These are phyloP conservation scores for Clavariopsis aquatica DNA, from an alignment of 495 filamentous ascomycete genomes.

Conservation along the genomic window DNA sequence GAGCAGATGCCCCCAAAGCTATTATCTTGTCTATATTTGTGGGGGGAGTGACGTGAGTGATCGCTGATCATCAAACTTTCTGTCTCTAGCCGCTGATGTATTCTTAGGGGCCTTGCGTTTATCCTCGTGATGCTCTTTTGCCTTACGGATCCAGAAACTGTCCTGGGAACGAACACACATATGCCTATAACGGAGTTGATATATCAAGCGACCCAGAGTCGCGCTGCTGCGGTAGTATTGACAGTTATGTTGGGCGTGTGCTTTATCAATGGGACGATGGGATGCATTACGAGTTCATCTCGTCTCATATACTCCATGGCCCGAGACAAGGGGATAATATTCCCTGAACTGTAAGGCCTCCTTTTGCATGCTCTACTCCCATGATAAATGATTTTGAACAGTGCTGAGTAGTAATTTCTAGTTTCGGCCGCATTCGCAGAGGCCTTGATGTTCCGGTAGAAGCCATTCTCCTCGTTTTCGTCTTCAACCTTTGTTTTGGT, in stretches of 20 bases:
- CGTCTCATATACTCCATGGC: constrained; percentile 11
- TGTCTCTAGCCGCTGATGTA: neutral
- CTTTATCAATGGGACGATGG: constrained; percentile 19
- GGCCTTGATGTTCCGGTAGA: neutral
- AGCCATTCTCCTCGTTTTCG: constrained; percentile 8
- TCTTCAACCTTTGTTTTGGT: constrained; percentile 17
- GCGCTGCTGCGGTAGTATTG: constrained; percentile 11
- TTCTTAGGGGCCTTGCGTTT: constrained; percentile 5
- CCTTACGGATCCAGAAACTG: constrained; percentile 10
- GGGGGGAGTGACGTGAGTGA: constrained; percentile 9
- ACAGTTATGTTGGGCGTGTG: constrained; percentile 11
- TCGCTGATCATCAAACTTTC: neutral
- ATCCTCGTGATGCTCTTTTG: constrained; percentile 17
- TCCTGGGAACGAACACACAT: constrained; percentile 5
- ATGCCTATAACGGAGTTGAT: constrained; percentile 20
- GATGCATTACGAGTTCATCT: constrained; percentile 1
- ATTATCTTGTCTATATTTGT: constrained; percentile 8
- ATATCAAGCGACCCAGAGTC: constrained; percentile 10
- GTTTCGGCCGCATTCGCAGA: constrained; percentile 5
- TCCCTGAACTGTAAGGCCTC: constrained; percentile 2
- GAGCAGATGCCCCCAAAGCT: constrained; percentile 8
- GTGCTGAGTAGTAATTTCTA: neutral
- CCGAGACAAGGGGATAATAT: constrained; percentile 12
- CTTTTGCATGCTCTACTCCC: neutral
- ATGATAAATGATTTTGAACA: neutral